Evolutionary conservation across 441 rosid species (phyloP).

Genomic region (Corymbia calophylla): DNA sequence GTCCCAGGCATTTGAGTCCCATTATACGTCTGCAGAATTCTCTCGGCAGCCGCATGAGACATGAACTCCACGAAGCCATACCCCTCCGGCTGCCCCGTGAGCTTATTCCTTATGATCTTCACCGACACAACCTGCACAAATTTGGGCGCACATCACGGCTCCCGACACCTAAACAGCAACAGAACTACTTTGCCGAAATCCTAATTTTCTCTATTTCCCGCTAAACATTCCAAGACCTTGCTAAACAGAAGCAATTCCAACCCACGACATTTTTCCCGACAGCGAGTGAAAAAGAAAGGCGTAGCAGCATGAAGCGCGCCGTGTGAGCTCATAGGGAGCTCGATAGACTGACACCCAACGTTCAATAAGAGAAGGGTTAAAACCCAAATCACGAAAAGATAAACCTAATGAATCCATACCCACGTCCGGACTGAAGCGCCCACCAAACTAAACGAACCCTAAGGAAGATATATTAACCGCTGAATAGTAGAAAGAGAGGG

Average conservation of each 20-base stretch:
- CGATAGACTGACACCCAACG: neutral
- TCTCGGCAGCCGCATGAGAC: constrained; percentile 88
- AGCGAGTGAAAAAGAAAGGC: neutral
- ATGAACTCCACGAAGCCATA: constrained; percentile 92
- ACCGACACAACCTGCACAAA: constrained; percentile 65
- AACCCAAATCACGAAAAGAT: neutral
- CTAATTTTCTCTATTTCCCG: neutral
- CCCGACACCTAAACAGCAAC: neutral
- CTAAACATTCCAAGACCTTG: neutral
- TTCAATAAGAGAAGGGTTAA: neutral
- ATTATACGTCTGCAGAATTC: constrained; percentile 70
- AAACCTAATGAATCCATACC: neutral
- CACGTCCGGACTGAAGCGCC: neutral
- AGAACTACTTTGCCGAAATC: neutral
- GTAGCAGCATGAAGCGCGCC: neutral
- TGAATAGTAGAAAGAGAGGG: neutral
- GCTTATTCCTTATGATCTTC: constrained; percentile 86
- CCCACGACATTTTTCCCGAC: neutral
- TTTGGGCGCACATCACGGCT: neutral
- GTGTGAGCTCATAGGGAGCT: neutral
- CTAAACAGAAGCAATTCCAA: neutral
- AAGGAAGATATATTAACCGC: neutral
- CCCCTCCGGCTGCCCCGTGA: constrained; percentile 92
- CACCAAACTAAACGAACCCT: neutral
- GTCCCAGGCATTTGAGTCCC: constrained; percentile 87